phyloP scores from a whole-genome alignment of 2,329 filamentous ascomycete species.

The Beauveria sp. region DNA sequence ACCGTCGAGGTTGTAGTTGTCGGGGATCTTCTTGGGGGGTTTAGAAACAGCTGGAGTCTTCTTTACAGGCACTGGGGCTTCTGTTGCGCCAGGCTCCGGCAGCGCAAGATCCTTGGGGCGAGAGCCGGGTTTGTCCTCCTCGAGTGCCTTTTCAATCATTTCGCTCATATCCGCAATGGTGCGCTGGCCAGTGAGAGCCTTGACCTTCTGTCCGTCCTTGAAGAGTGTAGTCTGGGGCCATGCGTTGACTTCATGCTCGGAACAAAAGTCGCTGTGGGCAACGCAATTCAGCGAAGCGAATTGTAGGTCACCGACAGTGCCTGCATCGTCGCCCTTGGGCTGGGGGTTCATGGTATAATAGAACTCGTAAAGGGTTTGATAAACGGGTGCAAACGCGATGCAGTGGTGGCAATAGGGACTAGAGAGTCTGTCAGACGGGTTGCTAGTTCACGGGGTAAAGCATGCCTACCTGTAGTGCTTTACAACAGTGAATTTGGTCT shows the following conservation, averaged over 20 bases:
- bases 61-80: slow-evolving; percentile 24
- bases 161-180: slow-evolving; percentile 57
- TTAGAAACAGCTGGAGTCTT: slow-evolving; percentile 11
- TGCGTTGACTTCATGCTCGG: slow-evolving; percentile 54
- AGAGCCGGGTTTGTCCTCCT: slow-evolving; percentile 72
- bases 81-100: slow-evolving; percentile 61
- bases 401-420: slow-evolving; percentile 66
- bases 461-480: slow-evolving; percentile 59
- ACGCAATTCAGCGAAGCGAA: slow-evolving; percentile 84
- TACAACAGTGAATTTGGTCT: slow-evolving; percentile 45
- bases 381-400: slow-evolving; percentile 70
- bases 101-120: slow-evolving; percentile 61
- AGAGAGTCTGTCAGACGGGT: slow-evolving; percentile 20
- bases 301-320: slow-evolving; percentile 68
- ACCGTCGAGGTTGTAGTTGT: slow-evolving; percentile 58
- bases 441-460: not conserved
- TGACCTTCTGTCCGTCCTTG: slow-evolving; percentile 64
- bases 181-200: slow-evolving; percentile 59
- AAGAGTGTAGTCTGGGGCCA: slow-evolving; percentile 77
- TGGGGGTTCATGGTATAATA: slow-evolving; percentile 80
- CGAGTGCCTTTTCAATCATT: slow-evolving; percentile 69
- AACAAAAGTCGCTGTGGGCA: slow-evolving; percentile 72
- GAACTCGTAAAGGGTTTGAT: slow-evolving; percentile 90
- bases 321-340: slow-evolving; percentile 44
- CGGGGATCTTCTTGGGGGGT: slow-evolving; percentile 12